phyloP scores from a whole-genome alignment of 768 basidiomycete genomes.

The Kwoniella newhampshirensis region DNA sequence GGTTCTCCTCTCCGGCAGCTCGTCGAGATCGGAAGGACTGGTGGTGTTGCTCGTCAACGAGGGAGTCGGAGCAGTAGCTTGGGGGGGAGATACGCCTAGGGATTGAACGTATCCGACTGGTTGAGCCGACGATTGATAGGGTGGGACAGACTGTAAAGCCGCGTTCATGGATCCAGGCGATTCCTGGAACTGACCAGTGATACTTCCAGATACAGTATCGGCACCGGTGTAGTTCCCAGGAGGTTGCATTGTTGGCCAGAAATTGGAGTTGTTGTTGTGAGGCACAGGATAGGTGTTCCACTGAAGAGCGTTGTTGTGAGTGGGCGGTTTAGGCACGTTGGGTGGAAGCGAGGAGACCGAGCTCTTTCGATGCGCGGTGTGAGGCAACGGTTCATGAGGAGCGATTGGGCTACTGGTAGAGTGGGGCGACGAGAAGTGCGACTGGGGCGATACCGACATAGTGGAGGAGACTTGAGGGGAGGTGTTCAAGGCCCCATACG shows the following conservation, averaged over 20 bases:
- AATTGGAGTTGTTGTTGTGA: too few relatives aligned
- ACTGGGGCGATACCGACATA: conserved; percentile 27
- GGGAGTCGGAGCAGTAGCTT: conserved; percentile 31
- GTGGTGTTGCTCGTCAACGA: conserved; percentile 38
- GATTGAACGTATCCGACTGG: background rate
- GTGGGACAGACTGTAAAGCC: background rate
- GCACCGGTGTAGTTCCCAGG: background rate
- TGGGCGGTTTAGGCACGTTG: background rate
- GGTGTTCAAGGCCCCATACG: background rate
- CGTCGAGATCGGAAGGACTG: conserved; percentile 32
- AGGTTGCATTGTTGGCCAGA: background rate
- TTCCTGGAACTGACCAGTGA: conserved; percentile 11
- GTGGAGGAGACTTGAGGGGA: background rate
- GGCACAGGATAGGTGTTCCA: conserved; percentile 5
- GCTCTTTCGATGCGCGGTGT: background rate
- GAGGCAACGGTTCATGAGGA: background rate
- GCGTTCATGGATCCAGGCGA: background rate
- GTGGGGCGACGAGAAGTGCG: conserved; percentile 37
- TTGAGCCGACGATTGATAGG: background rate
- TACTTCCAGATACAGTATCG: conserved; percentile 3
- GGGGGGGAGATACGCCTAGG: conserved; percentile 10
- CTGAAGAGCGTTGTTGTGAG: background rate
- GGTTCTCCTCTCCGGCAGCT: conserved; percentile 25
- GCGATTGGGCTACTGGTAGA: conserved; percentile 21
- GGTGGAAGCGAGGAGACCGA: conserved; percentile 13